Conservation (phyloP, 2,329 filamentous ascomycete species). For the Monilinia laxa region DNA sequence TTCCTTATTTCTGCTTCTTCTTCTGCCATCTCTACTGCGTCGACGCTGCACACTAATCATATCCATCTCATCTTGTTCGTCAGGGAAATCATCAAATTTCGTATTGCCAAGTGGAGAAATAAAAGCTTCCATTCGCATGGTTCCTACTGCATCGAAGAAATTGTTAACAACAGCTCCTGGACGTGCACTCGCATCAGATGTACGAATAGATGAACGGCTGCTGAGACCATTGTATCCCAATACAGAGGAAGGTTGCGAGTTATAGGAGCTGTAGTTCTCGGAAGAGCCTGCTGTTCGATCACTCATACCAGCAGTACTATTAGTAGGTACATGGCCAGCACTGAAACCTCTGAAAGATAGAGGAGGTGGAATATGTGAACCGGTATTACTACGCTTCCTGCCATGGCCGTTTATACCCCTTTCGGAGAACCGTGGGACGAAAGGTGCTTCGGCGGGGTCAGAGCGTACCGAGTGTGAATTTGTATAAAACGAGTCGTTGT, state of each 20-base stretch:
- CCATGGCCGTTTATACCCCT: slow-evolving; percentile 58
- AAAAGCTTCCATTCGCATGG: slow-evolving; percentile 95
- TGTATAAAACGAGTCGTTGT: slow-evolving; percentile 34
- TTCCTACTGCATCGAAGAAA: slow-evolving; percentile 87
- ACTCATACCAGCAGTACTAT: slow-evolving; percentile 59
- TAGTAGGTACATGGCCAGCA: slow-evolving; percentile 43
- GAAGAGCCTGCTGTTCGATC: slow-evolving; percentile 57
- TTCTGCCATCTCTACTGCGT: slow-evolving; percentile 35
- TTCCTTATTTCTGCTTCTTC: slow-evolving; percentile 37
- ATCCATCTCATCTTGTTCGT: slow-evolving; percentile 40
- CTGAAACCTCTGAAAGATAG: slow-evolving; percentile 77
- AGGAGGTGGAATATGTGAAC: slow-evolving; percentile 68
- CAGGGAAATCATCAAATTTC: slow-evolving; percentile 37
- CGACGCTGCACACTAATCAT: slow-evolving; percentile 34
- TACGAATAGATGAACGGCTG: slow-evolving; percentile 40
- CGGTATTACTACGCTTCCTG: slow-evolving; percentile 87
- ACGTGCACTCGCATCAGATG: slow-evolving; percentile 38
- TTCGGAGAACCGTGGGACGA: slow-evolving; percentile 68
- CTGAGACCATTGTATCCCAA: slow-evolving; percentile 44
- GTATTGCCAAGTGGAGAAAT: slow-evolving; percentile 61
- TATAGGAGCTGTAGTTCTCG: slow-evolving; percentile 50
- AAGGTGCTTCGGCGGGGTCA: slow-evolving; percentile 63
- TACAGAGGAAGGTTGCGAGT: slow-evolving; percentile 51
- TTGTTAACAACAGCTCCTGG: slow-evolving; percentile 40
- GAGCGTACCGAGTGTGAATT: slow-evolving; percentile 28